A percentile compares a stretch with the other conserved stretches of the same genome.
Evolutionary conservation across 192 early-diverging fungal species (phyloP).

Genomic region (Gigaspora rosea): DNA sequence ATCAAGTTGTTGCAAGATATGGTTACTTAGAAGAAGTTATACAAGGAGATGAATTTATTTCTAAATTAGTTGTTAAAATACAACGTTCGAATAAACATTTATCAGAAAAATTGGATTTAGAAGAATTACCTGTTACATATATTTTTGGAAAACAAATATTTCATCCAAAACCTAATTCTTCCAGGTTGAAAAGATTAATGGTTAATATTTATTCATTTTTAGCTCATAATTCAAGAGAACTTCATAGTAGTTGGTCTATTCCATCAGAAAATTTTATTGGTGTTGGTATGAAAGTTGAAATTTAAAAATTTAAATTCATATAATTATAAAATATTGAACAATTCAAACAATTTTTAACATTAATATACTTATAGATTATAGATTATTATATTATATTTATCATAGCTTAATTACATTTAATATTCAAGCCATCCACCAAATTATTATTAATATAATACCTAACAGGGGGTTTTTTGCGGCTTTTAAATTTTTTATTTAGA

Average conservation of each 20-base stretch:
- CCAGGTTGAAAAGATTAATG: not conserved
- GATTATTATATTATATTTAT: no score
- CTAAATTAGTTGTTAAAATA: not conserved
- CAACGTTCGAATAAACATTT: not conserved
- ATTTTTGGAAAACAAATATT: not conserved
- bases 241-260: constrained; percentile 19
- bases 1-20: constrained; percentile 16
- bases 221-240: constrained; percentile 13
- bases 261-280: constrained; percentile 13
- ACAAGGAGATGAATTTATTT: constrained; percentile 20
- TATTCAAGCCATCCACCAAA: no score
- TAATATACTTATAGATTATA: no score
- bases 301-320: not conserved
- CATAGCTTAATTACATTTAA: no score
- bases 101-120: no score
- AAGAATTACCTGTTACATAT: constrained; percentile 10
- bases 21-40: constrained; percentile 21
- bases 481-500: no score
- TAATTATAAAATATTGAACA: no score
- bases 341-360: no score
- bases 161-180: not conserved
- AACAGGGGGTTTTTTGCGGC: no score
- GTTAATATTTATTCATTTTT: not conserved
- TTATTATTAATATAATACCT: no score
- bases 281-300: constrained; percentile 18